Percentiles rank a stretch among this genome's conserved stretches.
Evolutionary conservation across 2,329 filamentous ascomycete species (phyloP).

Genomic region (Botrytis byssoidea): DNA sequence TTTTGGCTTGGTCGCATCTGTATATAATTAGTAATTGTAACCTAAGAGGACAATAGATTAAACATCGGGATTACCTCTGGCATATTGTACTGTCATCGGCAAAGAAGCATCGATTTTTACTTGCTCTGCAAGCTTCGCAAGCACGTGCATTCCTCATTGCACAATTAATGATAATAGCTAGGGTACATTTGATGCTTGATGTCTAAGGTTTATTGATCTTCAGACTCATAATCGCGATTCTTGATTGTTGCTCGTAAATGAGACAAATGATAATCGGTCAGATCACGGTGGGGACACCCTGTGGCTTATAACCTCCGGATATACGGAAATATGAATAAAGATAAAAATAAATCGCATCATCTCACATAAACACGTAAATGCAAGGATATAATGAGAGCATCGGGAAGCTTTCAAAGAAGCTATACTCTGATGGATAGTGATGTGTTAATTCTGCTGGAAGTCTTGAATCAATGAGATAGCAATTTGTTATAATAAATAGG

Average conservation of each 20-base stretch:
- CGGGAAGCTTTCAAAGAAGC: background rate
- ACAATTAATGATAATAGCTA: background rate
- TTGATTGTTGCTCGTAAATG: conserved; percentile 3
- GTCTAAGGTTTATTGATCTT: background rate
- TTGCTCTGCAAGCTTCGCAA: conserved; percentile 36
- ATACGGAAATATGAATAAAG: conserved; percentile 7
- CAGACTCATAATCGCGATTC: background rate
- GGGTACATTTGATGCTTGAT: conserved; percentile 1
- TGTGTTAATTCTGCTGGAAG: background rate
- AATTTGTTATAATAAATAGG: background rate
- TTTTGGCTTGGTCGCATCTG: conserved; percentile 33
- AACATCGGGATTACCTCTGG: conserved; percentile 21
- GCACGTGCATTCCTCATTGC: conserved; percentile 36
- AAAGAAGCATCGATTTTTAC: conserved; percentile 36
- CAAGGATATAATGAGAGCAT: background rate
- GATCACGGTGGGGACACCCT: conserved; percentile 5
- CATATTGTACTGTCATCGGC: conserved; percentile 27
- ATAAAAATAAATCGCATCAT: background rate
- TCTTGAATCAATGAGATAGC: background rate
- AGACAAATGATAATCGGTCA: background rate
- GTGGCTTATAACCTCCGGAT: conserved; percentile 2
- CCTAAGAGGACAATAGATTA: background rate
- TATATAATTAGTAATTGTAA: background rate
- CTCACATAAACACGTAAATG: background rate
- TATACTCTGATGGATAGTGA: too few relatives aligned